Percentiles rank a stretch among this genome's conserved stretches.
phyloP scores from a whole-genome alignment of 2,329 filamentous ascomycete genomes.

The Chaetomium olivaceum region DNA sequence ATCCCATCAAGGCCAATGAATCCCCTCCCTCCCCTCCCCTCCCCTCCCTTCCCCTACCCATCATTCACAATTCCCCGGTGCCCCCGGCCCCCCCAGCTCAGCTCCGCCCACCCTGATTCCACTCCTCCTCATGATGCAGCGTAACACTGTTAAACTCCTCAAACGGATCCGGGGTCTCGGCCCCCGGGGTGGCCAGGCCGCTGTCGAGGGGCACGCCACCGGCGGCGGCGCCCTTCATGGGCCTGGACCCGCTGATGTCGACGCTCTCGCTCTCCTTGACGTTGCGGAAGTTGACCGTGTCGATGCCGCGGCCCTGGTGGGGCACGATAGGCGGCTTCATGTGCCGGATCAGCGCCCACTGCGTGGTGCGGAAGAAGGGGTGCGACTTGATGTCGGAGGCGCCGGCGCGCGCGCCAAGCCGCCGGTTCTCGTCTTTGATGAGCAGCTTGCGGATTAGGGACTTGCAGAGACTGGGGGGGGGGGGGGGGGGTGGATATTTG shows the following conservation, averaged over 20 bases:
- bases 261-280: slow-evolving; percentile 97
- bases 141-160: slow-evolving; percentile 99
- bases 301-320: slow-evolving; percentile 82
- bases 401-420: slow-evolving; percentile 88
- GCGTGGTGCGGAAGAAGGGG: slow-evolving; percentile 92
- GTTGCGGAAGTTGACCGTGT: slow-evolving; percentile 96
- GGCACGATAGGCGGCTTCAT: slow-evolving; percentile 98
- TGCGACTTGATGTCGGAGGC: slow-evolving; percentile 96
- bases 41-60: not conserved
- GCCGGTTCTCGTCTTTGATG: slow-evolving; percentile 95
- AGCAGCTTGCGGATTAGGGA: slow-evolving; percentile 92
- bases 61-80: not conserved
- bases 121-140: slow-evolving; percentile 91
- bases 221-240: slow-evolving; percentile 47
- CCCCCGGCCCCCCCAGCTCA: not conserved
- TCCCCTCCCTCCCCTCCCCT: not conserved
- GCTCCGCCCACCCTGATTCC: slow-evolving; percentile 45
- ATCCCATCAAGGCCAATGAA: not conserved
- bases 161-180: slow-evolving; percentile 81
- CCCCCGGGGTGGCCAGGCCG: slow-evolving; percentile 79
- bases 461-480: slow-evolving; percentile 75
- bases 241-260: slow-evolving; percentile 68
- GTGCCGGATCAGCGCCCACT: slow-evolving; percentile 95
- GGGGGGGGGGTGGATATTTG: not conserved
- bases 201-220: slow-evolving; percentile 77